phyloP scores from a whole-genome alignment of 495 filamentous ascomycete species.

The Terfezia boudieri region DNA sequence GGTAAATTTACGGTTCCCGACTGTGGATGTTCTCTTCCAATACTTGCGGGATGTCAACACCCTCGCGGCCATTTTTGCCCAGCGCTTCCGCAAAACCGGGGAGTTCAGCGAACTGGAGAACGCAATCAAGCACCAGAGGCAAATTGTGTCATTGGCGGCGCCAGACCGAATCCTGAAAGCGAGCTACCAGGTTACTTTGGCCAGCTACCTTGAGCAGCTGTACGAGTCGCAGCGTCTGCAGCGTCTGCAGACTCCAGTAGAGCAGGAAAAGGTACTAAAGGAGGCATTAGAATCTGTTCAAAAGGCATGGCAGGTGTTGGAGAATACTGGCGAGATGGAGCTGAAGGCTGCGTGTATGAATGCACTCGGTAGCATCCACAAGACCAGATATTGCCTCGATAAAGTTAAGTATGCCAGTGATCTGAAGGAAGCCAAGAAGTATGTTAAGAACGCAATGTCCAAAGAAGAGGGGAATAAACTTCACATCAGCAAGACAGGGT shows the following conservation, averaged over 20 bases:
- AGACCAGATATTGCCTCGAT: too few species aligned
- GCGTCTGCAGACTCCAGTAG: background rate
- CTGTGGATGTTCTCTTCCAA: background rate
- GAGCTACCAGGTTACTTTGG: background rate
- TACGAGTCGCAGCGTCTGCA: background rate
- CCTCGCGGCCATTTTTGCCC: background rate
- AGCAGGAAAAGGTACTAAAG: background rate
- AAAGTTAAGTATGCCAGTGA: too few species aligned
- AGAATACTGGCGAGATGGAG: background rate
- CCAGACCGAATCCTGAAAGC: conserved; percentile 17
- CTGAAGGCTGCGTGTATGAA: background rate
- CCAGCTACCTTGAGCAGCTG: background rate
- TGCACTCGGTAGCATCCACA: background rate
- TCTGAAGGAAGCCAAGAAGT: too few species aligned
- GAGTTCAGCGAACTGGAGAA: background rate
- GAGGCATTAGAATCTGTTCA: background rate
- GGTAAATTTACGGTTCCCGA: too few species aligned
- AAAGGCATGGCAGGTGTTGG: background rate
- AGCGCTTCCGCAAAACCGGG: background rate
- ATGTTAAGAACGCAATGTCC: too few species aligned
- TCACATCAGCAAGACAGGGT: too few species aligned
- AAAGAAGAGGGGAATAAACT: too few species aligned
- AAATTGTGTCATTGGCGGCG: conserved; percentile 18
- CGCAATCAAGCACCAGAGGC: background rate
- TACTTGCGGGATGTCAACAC: background rate